phyloP scores from a whole-genome alignment of 805 yeast genomes.

The Teunomyces funiuensis region DNA sequence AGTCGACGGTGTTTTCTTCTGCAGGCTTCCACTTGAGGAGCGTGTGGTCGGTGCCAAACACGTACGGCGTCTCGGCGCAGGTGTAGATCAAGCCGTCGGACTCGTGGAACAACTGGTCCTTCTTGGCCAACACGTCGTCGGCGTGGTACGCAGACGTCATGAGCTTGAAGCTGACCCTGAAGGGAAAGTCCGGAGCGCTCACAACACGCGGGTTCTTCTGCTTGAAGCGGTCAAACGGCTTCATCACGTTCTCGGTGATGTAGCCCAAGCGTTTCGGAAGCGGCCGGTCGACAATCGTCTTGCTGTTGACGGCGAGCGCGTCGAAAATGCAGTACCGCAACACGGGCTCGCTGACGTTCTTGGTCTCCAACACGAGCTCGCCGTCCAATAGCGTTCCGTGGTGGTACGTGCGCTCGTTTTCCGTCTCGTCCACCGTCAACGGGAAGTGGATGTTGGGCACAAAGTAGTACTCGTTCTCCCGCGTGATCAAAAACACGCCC shows the following conservation, averaged over 20 bases:
- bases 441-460: constrained; percentile 89
- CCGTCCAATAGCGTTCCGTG: constrained; percentile 93
- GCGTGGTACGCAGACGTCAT: constrained; percentile 85
- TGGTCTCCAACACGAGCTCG: constrained; percentile 77
- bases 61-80: constrained; percentile 83
- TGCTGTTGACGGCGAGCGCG: constrained; percentile 80
- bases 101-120: constrained; percentile 76
- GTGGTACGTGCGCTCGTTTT: constrained; percentile 60
- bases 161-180: constrained; percentile 80
- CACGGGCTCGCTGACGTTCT: constrained; percentile 50
- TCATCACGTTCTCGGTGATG: constrained; percentile 74
- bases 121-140: constrained; percentile 66
- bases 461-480: constrained; percentile 83
- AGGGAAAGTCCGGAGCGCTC: constrained; percentile 64
- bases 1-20: constrained; percentile 91
- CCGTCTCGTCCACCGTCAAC: constrained; percentile 32
- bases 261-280: constrained; percentile 85
- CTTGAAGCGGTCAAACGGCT: constrained; percentile 77
- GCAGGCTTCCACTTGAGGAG: constrained; percentile 97
- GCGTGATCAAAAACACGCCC: constrained; percentile 82
- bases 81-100: constrained; percentile 95
- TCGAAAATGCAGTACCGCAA: constrained; percentile 86
- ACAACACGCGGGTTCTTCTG: constrained; percentile 70
- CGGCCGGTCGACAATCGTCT: constrained; percentile 64
- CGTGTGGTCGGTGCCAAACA: constrained; percentile 83